Evolutionary conservation across 1,284 basidiomycete genomes (phyloP), one percentile per base, ranked within the genome.

Genomic region (Kalmanozyma brasiliensis): DNA sequence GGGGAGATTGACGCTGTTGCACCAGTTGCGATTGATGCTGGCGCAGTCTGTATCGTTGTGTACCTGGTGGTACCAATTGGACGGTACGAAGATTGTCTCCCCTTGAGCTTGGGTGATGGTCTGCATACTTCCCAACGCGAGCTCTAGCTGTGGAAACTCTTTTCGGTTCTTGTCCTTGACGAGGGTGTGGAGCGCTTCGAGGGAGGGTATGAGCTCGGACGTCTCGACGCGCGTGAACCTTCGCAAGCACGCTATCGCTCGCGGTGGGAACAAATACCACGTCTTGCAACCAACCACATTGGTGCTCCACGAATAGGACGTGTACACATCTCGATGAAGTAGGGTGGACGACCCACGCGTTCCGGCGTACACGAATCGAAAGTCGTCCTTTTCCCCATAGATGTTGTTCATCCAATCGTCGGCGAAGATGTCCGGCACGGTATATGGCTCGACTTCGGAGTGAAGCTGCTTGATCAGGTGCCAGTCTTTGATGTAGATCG

Each of bases 401-500:
- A 73, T 13, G 42, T 80, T 78, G 67, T 78, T 74, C 73, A 80
- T 79, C 77, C 86, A 87, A 73, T 87, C 87, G 61, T 87, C 86
- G 60, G 69, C 49, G 47, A 87, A 85, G 6, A 85, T 77, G 5
- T 76, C 63, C 0, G 85, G 85, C 0, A 85, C 84, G 5, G 48
- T 52, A 61, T 87, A 87, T 11, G 86, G 82, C 30, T 26, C 19
- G 17, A 22, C 20, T 11, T n/a, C 6, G 45, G 51, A 76, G 69
- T 17, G 78, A 71, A 70, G 49, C 10, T 73, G 64, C 17, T 67
- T 73, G 10, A 85, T 79, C 0, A 87, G 73, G 76, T 87, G 86
- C 86, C 86, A 87, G 66, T 87, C 87, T 63, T 87, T 87, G 52
- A 87, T 83, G 76, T 87, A 87, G 10, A 85, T 57, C 8, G 64